Percentiles rank a stretch among this genome's conserved stretches.
Evolutionary conservation across 129 eudicot genomes (phyloP).

Genomic region (Tagetes patula): DNA sequence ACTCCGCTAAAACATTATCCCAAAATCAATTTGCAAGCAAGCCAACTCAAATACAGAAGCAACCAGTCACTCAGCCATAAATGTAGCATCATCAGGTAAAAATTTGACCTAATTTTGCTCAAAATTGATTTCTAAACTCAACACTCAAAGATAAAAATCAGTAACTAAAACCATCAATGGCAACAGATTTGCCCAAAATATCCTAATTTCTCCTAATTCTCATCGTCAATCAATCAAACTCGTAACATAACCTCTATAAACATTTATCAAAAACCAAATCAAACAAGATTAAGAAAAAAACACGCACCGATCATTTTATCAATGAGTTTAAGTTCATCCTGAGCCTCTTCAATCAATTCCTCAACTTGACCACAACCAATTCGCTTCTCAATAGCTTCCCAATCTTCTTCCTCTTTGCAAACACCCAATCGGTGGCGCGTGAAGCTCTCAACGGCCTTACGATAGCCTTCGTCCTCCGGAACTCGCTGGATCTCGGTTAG

Average conservation of each 20-base stretch:
- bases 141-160: background rate
- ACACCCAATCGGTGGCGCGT: conserved; percentile 86
- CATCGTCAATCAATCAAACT: conserved; percentile 8
- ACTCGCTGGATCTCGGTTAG: conserved; percentile 87
- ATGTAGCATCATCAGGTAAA: background rate
- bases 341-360: conserved; percentile 89
- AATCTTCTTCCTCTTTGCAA: conserved; percentile 82
- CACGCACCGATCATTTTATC: conserved; percentile 66
- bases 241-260: background rate
- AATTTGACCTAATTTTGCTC: background rate
- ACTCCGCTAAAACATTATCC: background rate
- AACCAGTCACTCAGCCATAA: background rate
- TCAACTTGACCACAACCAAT: conserved; percentile 95
- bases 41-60: background rate
- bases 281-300: background rate
- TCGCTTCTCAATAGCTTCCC: conserved; percentile 83
- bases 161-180: conserved; percentile 8
- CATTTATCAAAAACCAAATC: background rate
- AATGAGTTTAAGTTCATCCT: conserved; percentile 86
- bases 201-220: background rate
- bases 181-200: background rate
- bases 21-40: conserved; percentile 2
- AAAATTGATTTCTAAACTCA: conserved; percentile 3
- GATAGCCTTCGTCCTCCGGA: conserved; percentile 89
- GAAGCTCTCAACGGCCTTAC: conserved; percentile 94